Evolutionary conservation across 345 rosid species (phyloP), one percentile per base, ranked within the genome.

Genomic region (Camelina neglecta): DNA sequence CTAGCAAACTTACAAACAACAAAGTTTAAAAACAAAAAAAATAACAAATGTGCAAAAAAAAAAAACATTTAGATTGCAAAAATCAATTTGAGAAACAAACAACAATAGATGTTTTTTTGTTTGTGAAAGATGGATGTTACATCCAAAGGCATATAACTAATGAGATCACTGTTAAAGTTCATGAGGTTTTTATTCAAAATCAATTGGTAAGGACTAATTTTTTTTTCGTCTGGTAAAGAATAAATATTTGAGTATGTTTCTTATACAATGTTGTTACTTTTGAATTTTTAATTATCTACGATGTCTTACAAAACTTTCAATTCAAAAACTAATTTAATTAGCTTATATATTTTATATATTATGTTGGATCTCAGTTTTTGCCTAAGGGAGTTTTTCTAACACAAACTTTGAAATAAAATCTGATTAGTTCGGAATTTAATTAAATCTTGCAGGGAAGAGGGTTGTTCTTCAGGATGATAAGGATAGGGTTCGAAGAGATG

Each of bases 401-500:
- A 21, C 7, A 6, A 71, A 48, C 11, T 60, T 49, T 62, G 8
- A 11, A 20, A 15, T 6, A 35, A 36, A 49, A 36, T 60, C 18
- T 61, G 8, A 62, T 73, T 65, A 4, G 54, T 73, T 57, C 57
- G 12, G 29, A 56, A 20, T 38, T 7, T 49, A 2, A 49, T 7
- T 49, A 2, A 49, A 67, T 8, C 26, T 56, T 72, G 50, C 85
- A 88, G 98, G 93, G 92, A 10, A 73, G 79, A 11, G 92, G 93
- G 85, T 85, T 94, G 4, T 87, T 89, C 84, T 90, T 91, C 75
- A 82, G 98, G 82, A 66, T 94, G 81, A 86, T 90, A 62, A 68
- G 88, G 74, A 83, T 91, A 64, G 96, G 98, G 7, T 94, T 88
- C 11, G 85, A 87, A 63, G 97, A 94, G 69, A 90, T 84, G 48